phyloP scores from a whole-genome alignment of 805 yeast genomes.

The Candida anglica region DNA sequence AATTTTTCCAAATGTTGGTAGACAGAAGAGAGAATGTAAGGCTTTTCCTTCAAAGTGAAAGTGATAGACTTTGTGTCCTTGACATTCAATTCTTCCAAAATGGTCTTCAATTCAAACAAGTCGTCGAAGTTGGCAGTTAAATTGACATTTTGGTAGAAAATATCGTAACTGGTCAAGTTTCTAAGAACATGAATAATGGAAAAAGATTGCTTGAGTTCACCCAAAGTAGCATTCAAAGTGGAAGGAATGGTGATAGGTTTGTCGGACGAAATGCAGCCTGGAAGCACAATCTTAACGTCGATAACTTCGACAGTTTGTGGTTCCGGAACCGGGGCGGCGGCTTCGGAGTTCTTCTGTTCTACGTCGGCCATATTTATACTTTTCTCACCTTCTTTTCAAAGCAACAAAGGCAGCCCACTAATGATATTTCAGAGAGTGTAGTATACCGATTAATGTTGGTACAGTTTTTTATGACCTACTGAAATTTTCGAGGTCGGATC shows the following conservation, averaged over 20 bases:
- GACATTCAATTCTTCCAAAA: slow-evolving; percentile 14
- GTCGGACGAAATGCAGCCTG: background rate
- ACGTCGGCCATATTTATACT: too few relatives aligned
- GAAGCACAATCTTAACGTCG: slow-evolving; percentile 3
- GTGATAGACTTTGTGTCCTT: slow-evolving; percentile 20
- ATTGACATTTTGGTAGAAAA: slow-evolving; percentile 34
- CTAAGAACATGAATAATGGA: slow-evolving; percentile 53
- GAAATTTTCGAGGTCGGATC: too few relatives aligned
- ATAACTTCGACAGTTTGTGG: slow-evolving; percentile 3
- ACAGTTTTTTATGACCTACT: too few relatives aligned
- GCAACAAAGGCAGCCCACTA: too few relatives aligned
- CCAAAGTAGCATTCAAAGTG: slow-evolving; percentile 42
- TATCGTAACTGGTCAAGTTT: slow-evolving; percentile 58
- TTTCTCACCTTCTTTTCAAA: too few relatives aligned
- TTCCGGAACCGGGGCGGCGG: slow-evolving; percentile 1
- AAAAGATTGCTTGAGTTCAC: slow-evolving; percentile 57
- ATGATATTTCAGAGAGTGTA: too few relatives aligned
- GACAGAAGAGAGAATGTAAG: slow-evolving; percentile 60
- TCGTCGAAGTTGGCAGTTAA: slow-evolving; percentile 26
- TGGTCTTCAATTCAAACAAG: slow-evolving; percentile 20
- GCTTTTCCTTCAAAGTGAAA: slow-evolving; percentile 46
- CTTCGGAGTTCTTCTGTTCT: too few relatives aligned
- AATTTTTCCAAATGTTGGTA: slow-evolving; percentile 59
- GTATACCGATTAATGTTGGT: too few relatives aligned
- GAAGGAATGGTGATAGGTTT: slow-evolving; percentile 17